These are phyloP conservation scores for Pleurotus sapidus DNA, from an alignment of 768 basidiomycete genomes.

Conservation along the genomic window DNA sequence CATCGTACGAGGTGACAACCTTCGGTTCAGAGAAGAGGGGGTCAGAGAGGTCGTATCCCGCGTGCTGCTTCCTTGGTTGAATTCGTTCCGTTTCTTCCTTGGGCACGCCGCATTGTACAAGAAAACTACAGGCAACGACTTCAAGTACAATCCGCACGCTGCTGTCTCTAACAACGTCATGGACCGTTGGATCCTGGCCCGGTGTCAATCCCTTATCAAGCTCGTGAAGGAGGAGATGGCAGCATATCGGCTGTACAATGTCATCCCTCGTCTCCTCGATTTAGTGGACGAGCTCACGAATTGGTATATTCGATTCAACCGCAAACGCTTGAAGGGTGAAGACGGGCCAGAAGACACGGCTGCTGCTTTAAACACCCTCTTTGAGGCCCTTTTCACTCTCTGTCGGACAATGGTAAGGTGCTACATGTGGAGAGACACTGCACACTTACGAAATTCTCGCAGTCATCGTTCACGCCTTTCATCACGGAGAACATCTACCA, in stretches of 20 bases:
- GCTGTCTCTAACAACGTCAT: slow-evolving; percentile 88
- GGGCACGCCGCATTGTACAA: slow-evolving; percentile 89
- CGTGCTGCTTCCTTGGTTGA: slow-evolving; percentile 98
- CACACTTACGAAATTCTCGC: slow-evolving; percentile 4
- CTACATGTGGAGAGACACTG: not conserved
- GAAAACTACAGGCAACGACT: slow-evolving; percentile 73
- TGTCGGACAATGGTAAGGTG: slow-evolving; percentile 86
- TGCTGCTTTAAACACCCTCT: slow-evolving; percentile 89
- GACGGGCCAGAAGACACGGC: slow-evolving; percentile 86
- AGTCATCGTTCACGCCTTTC: slow-evolving; percentile 99
- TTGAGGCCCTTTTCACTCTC: slow-evolving; percentile 92
- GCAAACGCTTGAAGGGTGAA: slow-evolving; percentile 92
- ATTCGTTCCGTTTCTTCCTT: slow-evolving; percentile 98
- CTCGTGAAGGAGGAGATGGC: slow-evolving; percentile 94
- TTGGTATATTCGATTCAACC: slow-evolving; percentile 99
- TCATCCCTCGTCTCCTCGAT: slow-evolving; percentile 91
- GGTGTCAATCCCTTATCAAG: slow-evolving; percentile 95
- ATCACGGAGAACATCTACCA: slow-evolving; percentile 97
- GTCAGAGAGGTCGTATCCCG: slow-evolving; percentile 95
- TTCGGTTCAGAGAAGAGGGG: slow-evolving; percentile 97
- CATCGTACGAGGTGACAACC: slow-evolving; percentile 95
- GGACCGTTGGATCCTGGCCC: slow-evolving; percentile 97
- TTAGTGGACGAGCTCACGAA: slow-evolving; percentile 97
- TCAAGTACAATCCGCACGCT: slow-evolving; percentile 86
- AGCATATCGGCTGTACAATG: slow-evolving; percentile 94